Base-by-base conservation (phyloP, 2,329 filamentous ascomycete genomes). In the Colletotrichum musicola region DNA sequence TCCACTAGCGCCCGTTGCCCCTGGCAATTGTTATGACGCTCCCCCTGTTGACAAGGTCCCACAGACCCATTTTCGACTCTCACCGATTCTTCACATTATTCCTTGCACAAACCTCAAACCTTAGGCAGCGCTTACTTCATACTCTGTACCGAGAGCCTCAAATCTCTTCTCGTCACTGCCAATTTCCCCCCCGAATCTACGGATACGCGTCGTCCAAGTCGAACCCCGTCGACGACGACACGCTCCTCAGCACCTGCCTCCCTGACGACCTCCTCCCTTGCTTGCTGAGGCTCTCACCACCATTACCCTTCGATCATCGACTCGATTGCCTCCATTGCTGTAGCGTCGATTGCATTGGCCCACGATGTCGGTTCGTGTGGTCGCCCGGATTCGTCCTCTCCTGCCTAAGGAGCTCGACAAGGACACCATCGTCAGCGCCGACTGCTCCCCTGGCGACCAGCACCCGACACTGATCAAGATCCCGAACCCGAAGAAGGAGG, bases 401-500 rank as follows among this genome's bases (percentile, higher is more conserved):
- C 89, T 98, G 71, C 91, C 93, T 74, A 90, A 92, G 72, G 96
- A 98, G 46, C 85, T 92, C 67, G 93, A 96, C 77, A 92, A 92
- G 80, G 95, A 98, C 82, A 88, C 93, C 69, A 97, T 98, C 74
- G 91, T 98, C 73, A 85, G 83, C 56, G 87, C 90, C 9, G 90
- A 90, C 55, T 88, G 86, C 70, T 87, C 85, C 65, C 87, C 90
- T 59, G 82, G 88, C 54, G 87, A 87, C 72, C 87, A 85, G 72
- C 85, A 89, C 20, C 89, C 87, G 71, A 90, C 86, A 27, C 82
- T 97, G 35, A 90, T 98, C 76, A 92, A 92, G 78, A 97, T 98
- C 75, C 95, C 95, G 4, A 98, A 94, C 77, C 95, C 95, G 0
- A 97, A 96, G 83, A 98, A 98, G 76, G 93, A 93, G 72, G 85